Base-by-base conservation (phyloP, 2,329 filamentous ascomycete species). In the Salinomyces thailandicus region DNA sequence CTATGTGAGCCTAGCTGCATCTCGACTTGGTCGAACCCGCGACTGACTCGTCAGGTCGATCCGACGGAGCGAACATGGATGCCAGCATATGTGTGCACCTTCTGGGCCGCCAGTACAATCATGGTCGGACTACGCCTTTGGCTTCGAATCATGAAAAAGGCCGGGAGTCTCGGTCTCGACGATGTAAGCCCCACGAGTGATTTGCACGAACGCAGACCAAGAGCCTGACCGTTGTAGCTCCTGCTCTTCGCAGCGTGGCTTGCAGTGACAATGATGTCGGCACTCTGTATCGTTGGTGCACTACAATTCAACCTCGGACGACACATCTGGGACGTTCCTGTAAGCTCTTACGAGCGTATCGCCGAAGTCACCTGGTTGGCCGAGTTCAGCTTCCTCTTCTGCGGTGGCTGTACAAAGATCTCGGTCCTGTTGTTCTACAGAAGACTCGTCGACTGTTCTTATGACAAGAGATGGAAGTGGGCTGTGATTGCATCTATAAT, bases 341-440 rank as follows among this genome's bases (percentile, higher is more conserved):
- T 42, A 2, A 6, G 20, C 14, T 32, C 39, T 33, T 40, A 46
- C 17, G 44, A 43, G 22, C 19, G 36, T n/a, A 45, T 51, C 20
- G 51, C 48, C 5, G 37, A 53, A 45, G 39, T 54, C 7, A 46
- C 51, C 35, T 61, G 54, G 54, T 42, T 61, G 5, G 55, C 47
- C 18, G 53, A 61, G 44, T 42, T 51, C 14, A 39, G 50, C 2
- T 61, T 60, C 35, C 37, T 60, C n/a, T 12, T 57, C 17, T 53
- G 50, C 29, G 52, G 49, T 9, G 53, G 52, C 31, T 49, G 51
- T 15, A 56, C 53, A 24, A 63, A 62, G 40, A 47, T 61, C 13
- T 61, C 58, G 0, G 53, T 62, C 2, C 46, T 62, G 6, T 44
- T 53, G n/a, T 66, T 68, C 47, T 67, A 67, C 39, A 58, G 59